Conservation (phyloP, 805 yeast species). For the Saturnispora galanensis region DNA sequence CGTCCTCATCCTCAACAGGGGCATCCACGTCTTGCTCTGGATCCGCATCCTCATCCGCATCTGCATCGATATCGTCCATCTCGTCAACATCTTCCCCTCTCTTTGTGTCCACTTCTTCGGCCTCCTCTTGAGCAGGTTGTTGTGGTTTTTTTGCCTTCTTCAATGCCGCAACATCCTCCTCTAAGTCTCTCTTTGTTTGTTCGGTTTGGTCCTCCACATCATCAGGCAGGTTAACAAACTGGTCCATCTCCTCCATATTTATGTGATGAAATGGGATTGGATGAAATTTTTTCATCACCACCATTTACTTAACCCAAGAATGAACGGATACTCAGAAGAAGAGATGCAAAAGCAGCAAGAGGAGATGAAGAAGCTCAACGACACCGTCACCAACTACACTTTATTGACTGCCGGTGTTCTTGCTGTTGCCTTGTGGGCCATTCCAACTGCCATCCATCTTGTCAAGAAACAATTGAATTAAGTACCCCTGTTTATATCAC, state of each 20-base stretch:
- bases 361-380: conserved; percentile 59
- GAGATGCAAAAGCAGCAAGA: conserved; percentile 40
- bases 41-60: conserved; percentile 4
- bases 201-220: not conserved
- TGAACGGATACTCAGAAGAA: conserved; percentile 26
- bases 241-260: not conserved
- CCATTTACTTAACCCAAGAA: conserved; percentile 3
- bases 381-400: conserved; percentile 50
- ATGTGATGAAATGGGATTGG: not conserved
- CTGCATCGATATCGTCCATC: not conserved
- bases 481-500: not conserved
- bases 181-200: conserved; percentile 17
- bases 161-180: conserved; percentile 14
- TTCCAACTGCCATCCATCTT: conserved; percentile 48
- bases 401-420: conserved; percentile 49
- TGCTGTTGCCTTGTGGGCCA: conserved; percentile 54
- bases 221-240: conserved; percentile 5
- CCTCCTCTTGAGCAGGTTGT: not conserved
- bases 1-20: conserved; percentile 22
- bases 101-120: not conserved
- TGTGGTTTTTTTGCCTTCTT: conserved; percentile 12
- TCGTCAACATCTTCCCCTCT: conserved; percentile 1
- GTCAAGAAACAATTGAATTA: conserved; percentile 28
- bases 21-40: conserved; percentile 4
- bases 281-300: not conserved